Evolutionary conservation across 768 basidiomycete species (phyloP).

Genomic region (Tulasnella sp.): DNA sequence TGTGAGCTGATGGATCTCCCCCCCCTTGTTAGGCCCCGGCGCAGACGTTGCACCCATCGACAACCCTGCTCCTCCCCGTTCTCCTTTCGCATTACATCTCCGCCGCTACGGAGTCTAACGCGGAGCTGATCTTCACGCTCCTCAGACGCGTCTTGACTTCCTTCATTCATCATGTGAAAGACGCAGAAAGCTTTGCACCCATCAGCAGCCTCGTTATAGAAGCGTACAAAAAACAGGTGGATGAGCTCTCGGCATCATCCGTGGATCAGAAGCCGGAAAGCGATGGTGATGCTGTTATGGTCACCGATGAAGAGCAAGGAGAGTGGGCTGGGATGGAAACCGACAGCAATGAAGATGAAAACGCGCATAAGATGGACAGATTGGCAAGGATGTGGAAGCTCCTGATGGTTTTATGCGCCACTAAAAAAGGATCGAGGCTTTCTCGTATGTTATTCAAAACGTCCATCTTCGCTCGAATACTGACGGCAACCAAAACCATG

Average conservation of each 20-base stretch:
- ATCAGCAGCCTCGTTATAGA: slow-evolving; percentile 45
- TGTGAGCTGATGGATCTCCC: neutral
- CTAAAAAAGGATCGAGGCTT: slow-evolving; percentile 62
- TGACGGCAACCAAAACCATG: neutral
- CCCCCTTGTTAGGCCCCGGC: slow-evolving; percentile 65
- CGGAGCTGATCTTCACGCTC: slow-evolving; percentile 37
- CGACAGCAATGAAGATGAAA: neutral
- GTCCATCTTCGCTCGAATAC: slow-evolving; percentile 12
- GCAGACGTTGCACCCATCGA: slow-evolving; percentile 68
- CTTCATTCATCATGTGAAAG: slow-evolving; percentile 71
- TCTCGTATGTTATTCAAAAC: slow-evolving; percentile 36
- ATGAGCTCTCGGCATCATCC: no score
- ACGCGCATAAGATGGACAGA: neutral
- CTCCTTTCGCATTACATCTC: slow-evolving; percentile 43
- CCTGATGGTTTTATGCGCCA: slow-evolving; percentile 44
- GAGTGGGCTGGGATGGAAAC: no score
- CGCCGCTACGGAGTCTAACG: slow-evolving; percentile 28
- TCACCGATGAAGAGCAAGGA: no score
- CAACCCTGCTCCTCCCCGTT: slow-evolving; percentile 48
- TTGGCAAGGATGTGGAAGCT: slow-evolving; percentile 33
- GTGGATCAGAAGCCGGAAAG: neutral
- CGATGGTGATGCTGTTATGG: neutral
- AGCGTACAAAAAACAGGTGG: neutral
- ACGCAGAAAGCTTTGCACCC: slow-evolving; percentile 49
- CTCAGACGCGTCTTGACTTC: slow-evolving; percentile 68